Evolutionary conservation across 176 grass and related monocot genomes (phyloP).

Genomic region (sorghum (Sorghum bicolor)): DNA sequence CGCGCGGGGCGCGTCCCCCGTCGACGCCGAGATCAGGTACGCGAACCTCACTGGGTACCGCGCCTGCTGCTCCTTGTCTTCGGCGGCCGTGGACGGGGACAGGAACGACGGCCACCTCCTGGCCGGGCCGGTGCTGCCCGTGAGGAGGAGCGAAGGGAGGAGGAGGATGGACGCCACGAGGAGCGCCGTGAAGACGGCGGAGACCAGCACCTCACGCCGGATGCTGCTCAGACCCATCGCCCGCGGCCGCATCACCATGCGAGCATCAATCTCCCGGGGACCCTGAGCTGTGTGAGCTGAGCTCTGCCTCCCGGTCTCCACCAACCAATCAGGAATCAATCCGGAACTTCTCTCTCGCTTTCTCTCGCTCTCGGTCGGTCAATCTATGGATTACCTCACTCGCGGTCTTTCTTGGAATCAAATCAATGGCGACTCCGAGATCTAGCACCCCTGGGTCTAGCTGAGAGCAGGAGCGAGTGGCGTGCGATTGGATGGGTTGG

Average conservation of each 20-base stretch:
- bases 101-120: slow-evolving; percentile 6
- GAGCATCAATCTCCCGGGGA: slow-evolving; percentile 11
- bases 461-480: background rate
- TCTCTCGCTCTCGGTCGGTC: background rate
- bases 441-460: background rate
- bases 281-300: background rate
- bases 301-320: background rate
- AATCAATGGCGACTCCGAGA: background rate
- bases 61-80: background rate
- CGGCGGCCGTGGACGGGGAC: background rate
- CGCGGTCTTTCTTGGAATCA: background rate
- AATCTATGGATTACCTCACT: background rate
- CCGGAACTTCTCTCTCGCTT: background rate
- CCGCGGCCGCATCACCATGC: slow-evolving; percentile 36
- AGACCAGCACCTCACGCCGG: slow-evolving; percentile 40
- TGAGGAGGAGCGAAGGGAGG: slow-evolving; percentile 61
- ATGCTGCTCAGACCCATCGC: slow-evolving; percentile 21
- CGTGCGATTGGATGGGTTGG: background rate
- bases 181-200: slow-evolving; percentile 50
- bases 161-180: slow-evolving; percentile 75
- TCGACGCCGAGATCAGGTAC: slow-evolving; percentile 85
- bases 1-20: slow-evolving; percentile 59
- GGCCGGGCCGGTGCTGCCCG: slow-evolving; percentile 2
- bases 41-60: slow-evolving; percentile 78
- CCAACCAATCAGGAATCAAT: background rate